These are phyloP conservation scores for Phytophthora megakarya DNA, from an alignment of 352 stramenopile species.

Conservation along the genomic window DNA sequence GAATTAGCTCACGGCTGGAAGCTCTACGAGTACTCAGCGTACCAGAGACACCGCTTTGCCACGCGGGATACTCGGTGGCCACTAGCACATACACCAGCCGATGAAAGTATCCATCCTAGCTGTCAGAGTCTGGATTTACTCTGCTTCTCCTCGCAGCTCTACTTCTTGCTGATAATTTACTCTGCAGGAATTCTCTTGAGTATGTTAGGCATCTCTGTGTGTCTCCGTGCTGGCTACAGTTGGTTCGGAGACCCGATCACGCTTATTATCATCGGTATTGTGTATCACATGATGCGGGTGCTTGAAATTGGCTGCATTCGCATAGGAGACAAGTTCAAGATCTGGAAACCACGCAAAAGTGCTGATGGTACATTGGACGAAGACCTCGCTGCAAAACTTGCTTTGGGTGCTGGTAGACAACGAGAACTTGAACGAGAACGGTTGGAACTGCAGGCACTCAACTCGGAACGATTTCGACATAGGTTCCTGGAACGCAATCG, in stretches of 20 bases:
- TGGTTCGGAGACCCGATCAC: conserved; percentile 93
- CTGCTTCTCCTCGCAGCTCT: conserved; percentile 95
- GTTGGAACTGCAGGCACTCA: conserved; percentile 95
- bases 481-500: conserved; percentile 97
- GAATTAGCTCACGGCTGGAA: conserved; percentile 97
- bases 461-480: conserved; percentile 96
- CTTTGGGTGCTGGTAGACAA: conserved; percentile 93
- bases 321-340: conserved; percentile 76
- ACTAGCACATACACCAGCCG: conserved; percentile 68
- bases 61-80: conserved; percentile 95
- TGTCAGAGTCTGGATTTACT: conserved; percentile 95
- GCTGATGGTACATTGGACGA: conserved; percentile 95
- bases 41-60: conserved; percentile 95
- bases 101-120: conserved; percentile 93
- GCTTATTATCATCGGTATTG: conserved; percentile 87
- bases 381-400: conserved; percentile 94
- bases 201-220: conserved; percentile 95
- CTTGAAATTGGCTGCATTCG: conserved; percentile 63
- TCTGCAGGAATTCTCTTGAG: conserved; percentile 88
- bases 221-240: conserved; percentile 92
- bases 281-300: conserved; percentile 78
- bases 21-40: conserved; percentile 97
- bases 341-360: conserved; percentile 94
- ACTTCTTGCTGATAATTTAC: conserved; percentile 91
- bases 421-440: conserved; percentile 95